These are phyloP conservation scores for Aspergillus ochraceus DNA, from an alignment of 2,329 filamentous ascomycete species.

Conservation along the genomic window DNA sequence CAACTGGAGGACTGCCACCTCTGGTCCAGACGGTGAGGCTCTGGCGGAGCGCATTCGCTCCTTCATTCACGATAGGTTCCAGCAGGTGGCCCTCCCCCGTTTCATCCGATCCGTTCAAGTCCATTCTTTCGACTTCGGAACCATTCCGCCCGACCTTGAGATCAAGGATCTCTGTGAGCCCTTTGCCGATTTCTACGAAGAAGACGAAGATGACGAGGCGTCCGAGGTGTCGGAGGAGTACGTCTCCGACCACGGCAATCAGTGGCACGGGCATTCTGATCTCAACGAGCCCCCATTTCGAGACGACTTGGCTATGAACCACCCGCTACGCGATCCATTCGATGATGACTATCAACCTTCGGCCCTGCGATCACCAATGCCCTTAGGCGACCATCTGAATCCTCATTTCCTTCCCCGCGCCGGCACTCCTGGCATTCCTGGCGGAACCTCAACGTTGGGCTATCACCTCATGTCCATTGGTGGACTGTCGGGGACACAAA, in stretches of 20 bases:
- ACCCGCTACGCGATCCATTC: conserved; percentile 29
- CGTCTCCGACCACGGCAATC: conserved; percentile 24
- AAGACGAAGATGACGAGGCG: conserved; percentile 56
- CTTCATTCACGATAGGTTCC: conserved; percentile 95
- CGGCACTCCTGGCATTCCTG: conserved; percentile 49
- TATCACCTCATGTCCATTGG: conserved; percentile 51
- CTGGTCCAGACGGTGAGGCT: conserved; percentile 79
- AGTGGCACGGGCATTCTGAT: conserved; percentile 20
- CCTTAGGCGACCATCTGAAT: conserved; percentile 40
- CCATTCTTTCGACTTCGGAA: conserved; percentile 90
- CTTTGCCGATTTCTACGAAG: conserved; percentile 93
- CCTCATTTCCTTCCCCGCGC: conserved; percentile 46
- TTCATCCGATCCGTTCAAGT: conserved; percentile 97
- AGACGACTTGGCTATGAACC: conserved; percentile 30
- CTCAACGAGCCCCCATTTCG: conserved; percentile 30
- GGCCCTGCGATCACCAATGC: conserved; percentile 36
- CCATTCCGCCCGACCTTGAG: conserved; percentile 77
- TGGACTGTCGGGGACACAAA: conserved; percentile 51
- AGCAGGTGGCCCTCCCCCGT: conserved; percentile 83
- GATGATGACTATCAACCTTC: conserved; percentile 30
- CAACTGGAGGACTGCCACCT: conserved; percentile 91
- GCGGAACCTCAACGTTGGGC: conserved; percentile 50
- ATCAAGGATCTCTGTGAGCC: conserved; percentile 97
- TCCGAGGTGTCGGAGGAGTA: conserved; percentile 40
- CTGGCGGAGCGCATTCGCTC: conserved; percentile 83